Evolutionary conservation across 768 basidiomycete species (phyloP).

Genomic region (Mrakia blollopis): DNA sequence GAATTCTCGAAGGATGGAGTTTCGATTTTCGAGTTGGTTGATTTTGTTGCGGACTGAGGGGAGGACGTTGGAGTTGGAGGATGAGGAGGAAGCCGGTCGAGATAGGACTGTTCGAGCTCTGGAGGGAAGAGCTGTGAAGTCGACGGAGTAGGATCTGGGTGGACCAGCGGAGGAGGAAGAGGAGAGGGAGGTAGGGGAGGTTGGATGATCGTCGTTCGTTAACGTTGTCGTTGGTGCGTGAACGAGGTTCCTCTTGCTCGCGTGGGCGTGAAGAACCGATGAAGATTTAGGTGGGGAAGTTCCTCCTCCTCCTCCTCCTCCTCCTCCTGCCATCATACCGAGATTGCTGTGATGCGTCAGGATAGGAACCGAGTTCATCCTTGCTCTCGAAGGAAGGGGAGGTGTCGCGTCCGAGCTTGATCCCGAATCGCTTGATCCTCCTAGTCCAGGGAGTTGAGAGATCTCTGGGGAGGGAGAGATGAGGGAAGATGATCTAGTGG

Average conservation of each 20-base stretch:
- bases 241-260: slow-evolving; percentile 1
- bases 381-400: background rate
- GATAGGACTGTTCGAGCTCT: background rate
- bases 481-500: background rate
- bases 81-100: background rate
- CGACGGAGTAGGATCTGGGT: slow-evolving; percentile 9
- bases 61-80: background rate
- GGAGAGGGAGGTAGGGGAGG: background rate
- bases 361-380: background rate
- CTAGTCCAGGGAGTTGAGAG: background rate
- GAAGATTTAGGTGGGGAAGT: slow-evolving; percentile 12
- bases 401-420: slow-evolving; percentile 28
- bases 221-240: too few species aligned
- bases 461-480: background rate
- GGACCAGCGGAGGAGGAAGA: background rate
- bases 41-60: slow-evolving; percentile 32
- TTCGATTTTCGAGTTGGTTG: slow-evolving; percentile 20
- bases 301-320: background rate
- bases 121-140: background rate
- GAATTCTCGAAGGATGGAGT: background rate
- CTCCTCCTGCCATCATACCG: background rate
- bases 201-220: too few species aligned
- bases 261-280: slow-evolving; percentile 3
- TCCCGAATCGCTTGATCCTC: slow-evolving; percentile 28
- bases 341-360: background rate